Conservation (phyloP, 1,139 yeast species). For the Candida sp. region DNA sequence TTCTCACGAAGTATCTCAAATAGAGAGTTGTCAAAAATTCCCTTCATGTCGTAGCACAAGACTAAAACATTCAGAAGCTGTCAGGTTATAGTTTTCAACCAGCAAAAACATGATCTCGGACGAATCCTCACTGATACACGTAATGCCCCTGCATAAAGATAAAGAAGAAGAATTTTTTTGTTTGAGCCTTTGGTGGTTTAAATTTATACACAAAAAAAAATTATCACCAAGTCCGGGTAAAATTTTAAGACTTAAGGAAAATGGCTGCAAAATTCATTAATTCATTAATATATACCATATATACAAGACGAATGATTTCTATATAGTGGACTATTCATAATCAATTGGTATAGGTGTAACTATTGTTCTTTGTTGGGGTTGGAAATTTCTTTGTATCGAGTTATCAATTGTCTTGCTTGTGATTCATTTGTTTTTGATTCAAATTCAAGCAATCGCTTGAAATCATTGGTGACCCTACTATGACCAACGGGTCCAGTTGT, state of each 20-base stretch:
- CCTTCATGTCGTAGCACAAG: conserved; percentile 47
- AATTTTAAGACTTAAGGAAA: too few species aligned
- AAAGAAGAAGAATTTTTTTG: conserved; percentile 30
- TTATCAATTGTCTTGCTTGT: not conserved
- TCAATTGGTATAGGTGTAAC: not conserved
- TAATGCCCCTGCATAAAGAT: conserved; percentile 99
- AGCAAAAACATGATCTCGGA: conserved; percentile 99
- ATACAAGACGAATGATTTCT: not conserved
- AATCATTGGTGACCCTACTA: conserved; percentile 11
- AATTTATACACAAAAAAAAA: not conserved
- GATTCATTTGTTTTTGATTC: not conserved
- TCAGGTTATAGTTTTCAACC: conserved; percentile 99
- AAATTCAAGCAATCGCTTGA: not conserved
- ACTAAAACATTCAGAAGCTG: conserved; percentile 74
- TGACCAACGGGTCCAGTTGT: conserved; percentile 14
- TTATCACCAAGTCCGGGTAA: not conserved
- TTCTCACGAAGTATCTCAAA: conserved; percentile 1
- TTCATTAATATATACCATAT: not conserved
- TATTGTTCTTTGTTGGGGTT: not conserved
- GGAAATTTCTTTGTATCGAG: not conserved
- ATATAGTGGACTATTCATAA: not conserved
- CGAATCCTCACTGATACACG: conserved; percentile 99
- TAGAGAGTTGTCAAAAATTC: conserved; percentile 68
- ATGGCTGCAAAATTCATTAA: not conserved
- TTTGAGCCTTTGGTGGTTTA: not conserved